A percentile compares a stretch with the other conserved stretches of the same genome.
phyloP scores from a whole-genome alignment of 2,329 filamentous ascomycete genomes.

The Tolypocladium album region DNA sequence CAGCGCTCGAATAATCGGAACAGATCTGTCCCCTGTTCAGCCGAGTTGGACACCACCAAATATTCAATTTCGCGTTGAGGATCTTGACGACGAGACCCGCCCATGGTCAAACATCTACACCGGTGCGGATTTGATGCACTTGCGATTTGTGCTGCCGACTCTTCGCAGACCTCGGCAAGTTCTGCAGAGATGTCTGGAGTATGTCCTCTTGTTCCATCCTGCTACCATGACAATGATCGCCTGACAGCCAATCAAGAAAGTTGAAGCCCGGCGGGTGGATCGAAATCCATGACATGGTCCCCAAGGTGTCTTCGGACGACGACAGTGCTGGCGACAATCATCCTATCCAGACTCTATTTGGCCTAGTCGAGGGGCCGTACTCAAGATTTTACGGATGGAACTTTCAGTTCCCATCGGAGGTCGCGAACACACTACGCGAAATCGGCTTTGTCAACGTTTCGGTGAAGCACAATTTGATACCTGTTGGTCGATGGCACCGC shows the following conservation, averaged over 20 bases:
- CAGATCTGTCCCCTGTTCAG: conserved; percentile 33
- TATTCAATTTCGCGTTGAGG: conserved; percentile 35
- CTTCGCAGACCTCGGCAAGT: conserved; percentile 40
- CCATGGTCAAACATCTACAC: conserved; percentile 24
- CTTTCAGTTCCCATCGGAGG: conserved; percentile 14
- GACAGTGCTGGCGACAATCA: conserved; percentile 15
- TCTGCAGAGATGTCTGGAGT: conserved; percentile 35
- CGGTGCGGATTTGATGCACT: conserved; percentile 41
- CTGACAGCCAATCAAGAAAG: conserved; percentile 12
- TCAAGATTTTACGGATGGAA: conserved; percentile 23
- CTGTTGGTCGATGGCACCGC: conserved; percentile 27
- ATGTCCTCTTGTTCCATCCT: not conserved
- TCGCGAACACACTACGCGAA: conserved; percentile 17
- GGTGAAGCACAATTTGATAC: conserved; percentile 16
- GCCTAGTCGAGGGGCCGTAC: conserved; percentile 19
- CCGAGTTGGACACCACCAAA: conserved; percentile 42
- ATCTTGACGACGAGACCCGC: conserved; percentile 23
- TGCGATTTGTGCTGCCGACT: conserved; percentile 37
- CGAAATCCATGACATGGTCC: conserved; percentile 25
- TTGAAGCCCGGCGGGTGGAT: conserved; percentile 28
- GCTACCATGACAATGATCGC: not conserved
- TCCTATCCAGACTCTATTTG: conserved; percentile 21
- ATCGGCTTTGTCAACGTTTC: conserved; percentile 24
- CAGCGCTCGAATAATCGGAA: conserved; percentile 33
- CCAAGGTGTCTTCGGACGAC: conserved; percentile 21